phyloP scores from a whole-genome alignment of 2,329 filamentous ascomycete genomes.

The Aspergillus texensis region DNA sequence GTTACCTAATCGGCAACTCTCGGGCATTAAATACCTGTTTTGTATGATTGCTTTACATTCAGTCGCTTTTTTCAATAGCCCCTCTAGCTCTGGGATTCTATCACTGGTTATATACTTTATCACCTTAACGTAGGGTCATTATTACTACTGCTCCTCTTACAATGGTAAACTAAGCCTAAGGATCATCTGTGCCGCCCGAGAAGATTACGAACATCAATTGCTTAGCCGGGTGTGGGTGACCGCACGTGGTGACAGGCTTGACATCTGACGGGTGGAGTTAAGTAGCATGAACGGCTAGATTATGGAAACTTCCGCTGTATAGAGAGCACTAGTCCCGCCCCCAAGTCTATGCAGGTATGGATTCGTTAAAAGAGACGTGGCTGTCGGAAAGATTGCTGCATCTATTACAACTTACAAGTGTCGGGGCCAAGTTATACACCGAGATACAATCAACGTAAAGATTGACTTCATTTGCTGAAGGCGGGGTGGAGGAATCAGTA shows the following conservation, averaged over 20 bases:
- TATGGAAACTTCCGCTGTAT: neutral
- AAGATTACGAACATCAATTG: constrained; percentile 3
- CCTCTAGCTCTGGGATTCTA: neutral
- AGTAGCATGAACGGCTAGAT: neutral
- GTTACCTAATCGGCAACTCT: neutral
- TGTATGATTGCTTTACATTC: neutral
- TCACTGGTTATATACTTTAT: neutral
- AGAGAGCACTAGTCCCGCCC: neutral
- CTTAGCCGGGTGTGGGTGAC: neutral
- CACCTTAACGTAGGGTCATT: neutral
- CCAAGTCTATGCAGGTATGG: neutral
- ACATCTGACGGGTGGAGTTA: neutral
- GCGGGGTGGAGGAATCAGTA: neutral
- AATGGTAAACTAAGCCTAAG: neutral
- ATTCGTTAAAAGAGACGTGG: neutral
- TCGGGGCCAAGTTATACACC: neutral
- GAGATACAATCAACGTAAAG: neutral
- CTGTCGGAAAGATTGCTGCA: neutral
- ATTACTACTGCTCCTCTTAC: neutral
- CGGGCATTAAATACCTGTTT: neutral
- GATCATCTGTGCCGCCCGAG: neutral
- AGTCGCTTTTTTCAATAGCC: neutral
- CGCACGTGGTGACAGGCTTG: neutral
- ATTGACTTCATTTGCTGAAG: neutral
- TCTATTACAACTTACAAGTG: neutral